phyloP scores from a whole-genome alignment of 768 basidiomycete genomes.

The Cystofilobasidium capitatum region DNA sequence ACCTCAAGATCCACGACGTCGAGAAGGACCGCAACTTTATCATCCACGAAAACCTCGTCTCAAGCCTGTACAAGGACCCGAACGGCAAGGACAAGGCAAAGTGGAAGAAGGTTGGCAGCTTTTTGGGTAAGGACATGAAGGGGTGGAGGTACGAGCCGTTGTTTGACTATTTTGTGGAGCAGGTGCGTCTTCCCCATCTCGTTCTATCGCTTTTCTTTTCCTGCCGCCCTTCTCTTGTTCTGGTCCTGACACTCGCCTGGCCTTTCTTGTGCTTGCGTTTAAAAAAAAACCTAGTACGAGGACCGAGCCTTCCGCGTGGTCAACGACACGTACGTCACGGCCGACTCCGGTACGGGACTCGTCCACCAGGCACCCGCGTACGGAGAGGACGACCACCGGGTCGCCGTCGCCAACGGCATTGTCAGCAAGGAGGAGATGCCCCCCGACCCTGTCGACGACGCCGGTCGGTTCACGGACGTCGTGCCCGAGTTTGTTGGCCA shows the following conservation, averaged over 20 bases:
- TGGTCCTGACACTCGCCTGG: too few species aligned
- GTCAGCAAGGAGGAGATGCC: slow-evolving; percentile 83
- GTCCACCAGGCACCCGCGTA: slow-evolving; percentile 98
- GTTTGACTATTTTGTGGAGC: slow-evolving; percentile 92
- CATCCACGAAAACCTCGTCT: slow-evolving; percentile 74
- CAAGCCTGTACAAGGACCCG: slow-evolving; percentile 68
- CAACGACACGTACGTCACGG: slow-evolving; percentile 85
- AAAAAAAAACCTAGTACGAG: slow-evolving; percentile 80
- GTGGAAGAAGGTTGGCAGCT: slow-evolving; percentile 78
- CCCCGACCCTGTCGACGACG: slow-evolving; percentile 89
- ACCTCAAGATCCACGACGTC: slow-evolving; percentile 91
- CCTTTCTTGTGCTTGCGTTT: too few species aligned
- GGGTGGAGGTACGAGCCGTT: slow-evolving; percentile 91
- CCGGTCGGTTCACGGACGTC: slow-evolving; percentile 73
- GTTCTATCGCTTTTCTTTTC: not conserved
- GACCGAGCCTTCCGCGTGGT: slow-evolving; percentile 84
- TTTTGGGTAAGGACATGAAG: slow-evolving; percentile 84
- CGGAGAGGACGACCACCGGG: slow-evolving; percentile 96
- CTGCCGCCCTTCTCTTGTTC: too few species aligned
- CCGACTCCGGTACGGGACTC: slow-evolving; percentile 88
- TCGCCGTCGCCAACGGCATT: slow-evolving; percentile 74
- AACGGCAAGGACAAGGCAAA: slow-evolving; percentile 71
- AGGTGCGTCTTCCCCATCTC: too few species aligned
- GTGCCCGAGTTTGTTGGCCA: slow-evolving; percentile 81
- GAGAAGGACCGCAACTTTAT: slow-evolving; percentile 81